Base-by-base conservation (phyloP, 148 eudicot genomes). In the Salicornia ramosissima region DNA sequence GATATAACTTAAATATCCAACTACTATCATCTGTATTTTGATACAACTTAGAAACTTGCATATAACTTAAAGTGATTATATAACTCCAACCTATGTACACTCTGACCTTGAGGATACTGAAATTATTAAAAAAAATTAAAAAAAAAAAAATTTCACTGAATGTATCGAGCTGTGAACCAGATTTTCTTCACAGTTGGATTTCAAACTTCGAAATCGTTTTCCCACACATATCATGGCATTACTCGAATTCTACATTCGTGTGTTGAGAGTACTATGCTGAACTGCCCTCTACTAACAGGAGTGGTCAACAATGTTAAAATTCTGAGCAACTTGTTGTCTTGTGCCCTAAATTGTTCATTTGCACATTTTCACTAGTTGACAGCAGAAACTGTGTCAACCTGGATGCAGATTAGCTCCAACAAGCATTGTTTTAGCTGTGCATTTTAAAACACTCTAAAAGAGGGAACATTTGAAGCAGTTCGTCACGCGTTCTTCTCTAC, bases 401-500 rank as follows among this genome's bases (percentile, higher is more conserved):
- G 1, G 10, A 16, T 6, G 13, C 31, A 68, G 21, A 53, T 25
- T 11, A 59, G 40, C n/a, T 66, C 58, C 34, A 26, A 61, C 5
- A 33, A 49, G 33, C 70, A 46, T 34, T 46, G 6, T 22, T 65
- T 78, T 70, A 93, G 82, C 96, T 90, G 80, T 93, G 98, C 69
- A 93, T 96, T 84, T 93, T 93, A 77, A 93, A 90, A 84, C 96
- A 88, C 66, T 53, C 66, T 39, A 93, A 71, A 75, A 71, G 72
- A 9, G 98, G 96, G 75, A 93, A 92, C 75, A 90, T 3, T 65
- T 80, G 83, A 56, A 92, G 88, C 68, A 92, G 83, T 71, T 92
- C 85, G 72, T 81, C 91, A 57, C 78, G 90, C 67, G 83, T 86
- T 45, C 98, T 86, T 73, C 83, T 86, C 98, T 93, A 69, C 28